These are phyloP conservation scores for Solanum medicagineum DNA, from an alignment of 257 asterid species.

Conservation along the genomic window DNA sequence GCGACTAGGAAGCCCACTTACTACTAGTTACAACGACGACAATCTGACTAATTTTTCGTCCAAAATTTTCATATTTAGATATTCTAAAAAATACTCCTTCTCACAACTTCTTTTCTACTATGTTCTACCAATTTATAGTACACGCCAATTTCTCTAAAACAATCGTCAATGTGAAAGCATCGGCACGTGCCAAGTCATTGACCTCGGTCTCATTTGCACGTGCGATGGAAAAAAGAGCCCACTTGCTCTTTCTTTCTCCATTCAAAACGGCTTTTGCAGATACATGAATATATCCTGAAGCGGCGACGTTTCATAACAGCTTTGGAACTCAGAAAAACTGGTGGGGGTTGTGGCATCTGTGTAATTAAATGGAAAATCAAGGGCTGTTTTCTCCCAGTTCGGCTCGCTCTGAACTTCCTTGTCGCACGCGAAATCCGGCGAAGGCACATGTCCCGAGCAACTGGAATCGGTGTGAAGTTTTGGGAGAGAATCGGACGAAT, in stretches of 20 bases:
- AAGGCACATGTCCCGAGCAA: slow-evolving; percentile 43
- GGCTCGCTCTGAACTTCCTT: slow-evolving; percentile 59
- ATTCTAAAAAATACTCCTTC: too few species aligned
- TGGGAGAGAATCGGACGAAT: slow-evolving; percentile 38
- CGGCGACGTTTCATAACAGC: background rate
- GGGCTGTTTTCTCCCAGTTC: slow-evolving; percentile 7
- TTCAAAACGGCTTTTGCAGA: background rate
- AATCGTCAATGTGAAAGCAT: background rate
- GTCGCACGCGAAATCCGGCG: slow-evolving; percentile 32
- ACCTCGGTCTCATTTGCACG: background rate
- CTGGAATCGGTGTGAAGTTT: slow-evolving; percentile 54
- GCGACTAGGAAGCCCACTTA: too few species aligned
- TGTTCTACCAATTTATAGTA: too few species aligned
- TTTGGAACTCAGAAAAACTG: background rate
- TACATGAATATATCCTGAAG: slow-evolving; percentile 6
- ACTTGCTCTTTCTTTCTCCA: background rate
- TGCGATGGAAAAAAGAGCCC: background rate
- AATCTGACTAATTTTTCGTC: too few species aligned
- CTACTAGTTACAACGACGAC: too few species aligned
- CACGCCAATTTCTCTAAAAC: too few species aligned
- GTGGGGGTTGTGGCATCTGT: background rate
- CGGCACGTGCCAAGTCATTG: background rate
- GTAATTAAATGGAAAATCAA: background rate
- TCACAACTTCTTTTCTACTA: too few species aligned
- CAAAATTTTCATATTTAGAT: too few species aligned